Percentiles rank a stretch among this genome's conserved stretches.
Conservation (phyloP, 1,284 basidiomycete genomes). For the Cutaneotrichosporon sp. region DNA sequence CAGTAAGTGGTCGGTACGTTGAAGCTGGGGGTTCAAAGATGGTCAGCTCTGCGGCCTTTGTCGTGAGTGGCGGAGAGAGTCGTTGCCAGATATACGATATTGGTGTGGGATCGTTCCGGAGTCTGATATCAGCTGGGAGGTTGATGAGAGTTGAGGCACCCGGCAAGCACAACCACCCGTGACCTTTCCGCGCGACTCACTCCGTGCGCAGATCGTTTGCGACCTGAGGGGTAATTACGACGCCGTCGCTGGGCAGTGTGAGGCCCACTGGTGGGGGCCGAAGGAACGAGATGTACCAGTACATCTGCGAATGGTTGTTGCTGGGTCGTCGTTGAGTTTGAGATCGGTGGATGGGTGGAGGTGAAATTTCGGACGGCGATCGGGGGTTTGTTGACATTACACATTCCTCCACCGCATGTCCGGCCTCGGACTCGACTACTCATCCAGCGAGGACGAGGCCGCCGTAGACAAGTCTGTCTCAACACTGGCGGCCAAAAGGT, state of each 20-base stretch:
- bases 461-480: too few species aligned
- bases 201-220: slow-evolving; percentile 50
- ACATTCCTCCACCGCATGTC: background rate
- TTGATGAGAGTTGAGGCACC: background rate
- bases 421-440: background rate
- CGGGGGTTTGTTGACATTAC: slow-evolving; percentile 1
- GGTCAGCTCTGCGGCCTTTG: slow-evolving; percentile 58
- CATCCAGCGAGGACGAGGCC: background rate
- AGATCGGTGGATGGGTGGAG: slow-evolving; percentile 1
- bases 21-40: slow-evolving; percentile 58
- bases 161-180: too few species aligned
- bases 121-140: slow-evolving; percentile 16
- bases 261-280: slow-evolving; percentile 43
- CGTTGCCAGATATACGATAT: slow-evolving; percentile 42
- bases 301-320: too few species aligned
- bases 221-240: slow-evolving; percentile 47
- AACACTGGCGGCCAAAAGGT: too few species aligned
- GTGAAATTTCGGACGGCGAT: background rate
- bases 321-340: too few species aligned
- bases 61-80: slow-evolving; percentile 10
- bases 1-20: slow-evolving; percentile 65
- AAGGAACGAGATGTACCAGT: slow-evolving; percentile 50
- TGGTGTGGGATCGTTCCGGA: slow-evolving; percentile 28
- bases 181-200: slow-evolving; percentile 25
- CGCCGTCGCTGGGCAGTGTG: slow-evolving; percentile 18